Conservation (phyloP, 2,329 filamentous ascomycete genomes). For the Colletotrichum tanaceti region DNA sequence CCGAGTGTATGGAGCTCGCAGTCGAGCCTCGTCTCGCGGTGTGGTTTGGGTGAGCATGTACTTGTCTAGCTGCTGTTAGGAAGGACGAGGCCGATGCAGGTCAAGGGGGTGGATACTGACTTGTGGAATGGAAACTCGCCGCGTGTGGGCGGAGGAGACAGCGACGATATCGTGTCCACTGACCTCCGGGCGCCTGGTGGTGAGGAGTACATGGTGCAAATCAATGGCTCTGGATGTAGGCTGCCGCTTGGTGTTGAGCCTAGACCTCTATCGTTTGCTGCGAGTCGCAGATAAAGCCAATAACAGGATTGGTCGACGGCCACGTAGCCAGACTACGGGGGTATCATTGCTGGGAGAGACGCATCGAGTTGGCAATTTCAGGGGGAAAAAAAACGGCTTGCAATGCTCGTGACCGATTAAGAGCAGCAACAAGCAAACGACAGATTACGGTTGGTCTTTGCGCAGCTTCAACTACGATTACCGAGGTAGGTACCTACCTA, state of each 20-base stretch:
- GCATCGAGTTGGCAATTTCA: conserved; percentile 21
- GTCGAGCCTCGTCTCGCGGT: conserved; percentile 79
- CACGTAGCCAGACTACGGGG: conserved; percentile 55
- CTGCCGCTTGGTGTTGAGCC: conserved; percentile 21
- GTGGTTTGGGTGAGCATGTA: conserved; percentile 59
- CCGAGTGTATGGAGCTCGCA: conserved; percentile 87
- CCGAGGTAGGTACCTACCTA: too few relatives aligned
- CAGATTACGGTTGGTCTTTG: conserved; percentile 25
- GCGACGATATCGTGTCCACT: conserved; percentile 71
- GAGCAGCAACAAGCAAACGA: conserved; percentile 12
- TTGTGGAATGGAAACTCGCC: conserved; percentile 70
- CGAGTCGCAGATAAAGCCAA: conserved; percentile 45
- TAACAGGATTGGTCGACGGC: conserved; percentile 52
- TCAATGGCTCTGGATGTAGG: conserved; percentile 23
- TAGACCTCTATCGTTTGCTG: conserved; percentile 29
- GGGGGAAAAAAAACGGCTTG: conserved; percentile 7
- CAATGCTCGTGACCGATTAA: conserved; percentile 19
- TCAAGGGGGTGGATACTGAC: conserved; percentile 51
- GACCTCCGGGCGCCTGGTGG: conserved; percentile 70
- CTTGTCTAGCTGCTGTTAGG: conserved; percentile 51
- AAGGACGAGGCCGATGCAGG: conserved; percentile 15
- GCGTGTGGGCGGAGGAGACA: conserved; percentile 62
- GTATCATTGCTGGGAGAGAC: conserved; percentile 59
- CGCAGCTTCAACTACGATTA: conserved; percentile 29
- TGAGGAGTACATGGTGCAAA: conserved; percentile 68